A percentile compares a stretch with the other conserved stretches of the same genome.
phyloP scores from a whole-genome alignment of 345 rosid species.

The Cardamine chenopodiifolia region DNA sequence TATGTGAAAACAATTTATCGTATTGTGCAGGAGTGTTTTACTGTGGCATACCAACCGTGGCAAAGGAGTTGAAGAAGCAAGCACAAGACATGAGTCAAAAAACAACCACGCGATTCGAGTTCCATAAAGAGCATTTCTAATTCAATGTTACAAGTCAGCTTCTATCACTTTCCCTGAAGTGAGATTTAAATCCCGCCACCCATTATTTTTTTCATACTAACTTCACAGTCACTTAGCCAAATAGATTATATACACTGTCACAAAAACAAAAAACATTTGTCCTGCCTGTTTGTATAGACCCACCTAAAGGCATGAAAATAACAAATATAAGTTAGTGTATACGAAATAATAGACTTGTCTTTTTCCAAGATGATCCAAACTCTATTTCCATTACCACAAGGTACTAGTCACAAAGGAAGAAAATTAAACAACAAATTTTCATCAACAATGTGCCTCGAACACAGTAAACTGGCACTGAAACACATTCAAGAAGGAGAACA shows the following conservation, averaged over 20 bases:
- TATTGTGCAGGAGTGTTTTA: conserved; percentile 83
- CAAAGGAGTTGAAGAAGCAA: conserved; percentile 80
- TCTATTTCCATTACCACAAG: conserved; percentile 25
- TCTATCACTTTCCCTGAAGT: conserved; percentile 29
- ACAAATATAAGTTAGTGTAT: conserved; percentile 24
- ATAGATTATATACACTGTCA: conserved; percentile 34
- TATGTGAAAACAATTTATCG: background rate
- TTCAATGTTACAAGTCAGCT: conserved; percentile 23
- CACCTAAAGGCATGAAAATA: conserved; percentile 42
- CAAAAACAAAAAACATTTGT: conserved; percentile 22
- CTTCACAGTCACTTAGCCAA: conserved; percentile 37
- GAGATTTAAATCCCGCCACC: conserved; percentile 30
- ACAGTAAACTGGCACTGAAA: background rate
- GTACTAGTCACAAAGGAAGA: conserved; percentile 15
- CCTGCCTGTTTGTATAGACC: conserved; percentile 42
- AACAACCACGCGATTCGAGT: conserved; percentile 82
- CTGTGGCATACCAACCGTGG: conserved; percentile 85
- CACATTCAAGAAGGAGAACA: conserved; percentile 3
- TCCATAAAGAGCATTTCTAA: conserved; percentile 93
- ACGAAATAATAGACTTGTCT: conserved; percentile 1
- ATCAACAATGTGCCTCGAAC: background rate
- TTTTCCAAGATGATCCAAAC: background rate
- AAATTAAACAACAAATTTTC: conserved; percentile 6
- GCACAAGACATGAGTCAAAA: conserved; percentile 67
- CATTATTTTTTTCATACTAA: conserved; percentile 39